Base-by-base conservation (phyloP, 768 basidiomycete genomes). In the Lentinula boryana region DNA sequence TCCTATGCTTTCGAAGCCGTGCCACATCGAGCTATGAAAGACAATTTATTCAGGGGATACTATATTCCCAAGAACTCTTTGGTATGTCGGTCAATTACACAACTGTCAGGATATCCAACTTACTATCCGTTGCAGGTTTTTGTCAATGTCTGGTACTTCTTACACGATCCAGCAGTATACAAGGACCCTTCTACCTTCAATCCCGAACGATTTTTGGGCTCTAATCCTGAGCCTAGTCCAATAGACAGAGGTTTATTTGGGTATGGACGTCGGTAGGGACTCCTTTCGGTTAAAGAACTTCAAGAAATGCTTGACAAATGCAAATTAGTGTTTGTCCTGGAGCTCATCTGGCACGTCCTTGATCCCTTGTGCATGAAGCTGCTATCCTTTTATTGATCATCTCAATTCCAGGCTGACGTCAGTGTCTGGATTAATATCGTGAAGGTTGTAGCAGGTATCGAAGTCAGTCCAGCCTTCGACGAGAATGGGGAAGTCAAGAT, bases 171-270 rank as follows among this genome's bases (percentile, higher is more conserved):
- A 9, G 41, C 46, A 10, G 60, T 65, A 8, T 78, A 73, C 56
- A 55, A 65, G 4, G 63, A 75, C 51, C 76, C 76, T 4, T 62
- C 67, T 27, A 33, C 36, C 4, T 76, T 75, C 65, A 67, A 69
- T 43, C 75, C 75, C 1, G 72, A 74, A 12, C 69, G 75, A 10
- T 75, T 71, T 51, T 53, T 70, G 21, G 62, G 65, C 58, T 6
- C 57, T 60, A 8, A 55, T 56, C 52, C 65, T 38, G 61, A 66
- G 60, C 62, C 66, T 32, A 60, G 65, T 23, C 69, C 68, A 16
- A 54, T 41, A 15, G 63, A 63, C 21, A 58, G 66, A 4, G 67
- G 67, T 23, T 35, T 66, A 6, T 74, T 74, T 52, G 73, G 73
- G 0, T 74, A 68, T 50, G 73, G 72, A 15, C 55, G 55, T 23